phyloP scores from a whole-genome alignment of 345 rosid species.

The Excoecaria cochinchinensis region DNA sequence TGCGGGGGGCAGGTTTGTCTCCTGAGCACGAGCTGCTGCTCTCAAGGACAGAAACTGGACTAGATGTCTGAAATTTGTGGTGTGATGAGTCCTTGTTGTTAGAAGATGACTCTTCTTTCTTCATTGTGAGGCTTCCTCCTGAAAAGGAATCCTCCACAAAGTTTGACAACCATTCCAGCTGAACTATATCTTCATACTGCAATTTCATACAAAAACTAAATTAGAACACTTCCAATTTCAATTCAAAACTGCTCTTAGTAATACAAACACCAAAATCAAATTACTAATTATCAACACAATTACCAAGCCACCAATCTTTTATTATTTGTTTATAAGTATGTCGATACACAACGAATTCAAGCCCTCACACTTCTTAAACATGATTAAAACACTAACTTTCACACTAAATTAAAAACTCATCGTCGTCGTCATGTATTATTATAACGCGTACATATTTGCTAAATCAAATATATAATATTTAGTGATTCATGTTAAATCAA shows the following conservation, averaged over 20 bases:
- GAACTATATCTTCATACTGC: constrained; percentile 94
- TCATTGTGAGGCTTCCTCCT: constrained; percentile 67
- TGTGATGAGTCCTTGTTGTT: constrained; percentile 43
- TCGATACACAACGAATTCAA: too few relatives aligned
- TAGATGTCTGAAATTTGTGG: constrained; percentile 57
- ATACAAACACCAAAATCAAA: not conserved
- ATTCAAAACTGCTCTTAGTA: not conserved
- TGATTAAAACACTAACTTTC: too few relatives aligned
- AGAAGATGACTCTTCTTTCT: constrained; percentile 39
- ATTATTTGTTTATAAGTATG: not conserved
- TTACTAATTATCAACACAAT: not conserved
- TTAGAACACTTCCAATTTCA: too few relatives aligned
- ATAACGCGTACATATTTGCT: too few relatives aligned
- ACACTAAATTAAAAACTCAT: too few relatives aligned
- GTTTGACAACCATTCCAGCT: constrained; percentile 71
- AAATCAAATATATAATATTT: too few relatives aligned
- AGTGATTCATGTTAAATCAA: too few relatives aligned
- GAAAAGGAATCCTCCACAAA: constrained; percentile 79
- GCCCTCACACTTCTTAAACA: too few relatives aligned
- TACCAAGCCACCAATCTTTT: not conserved
- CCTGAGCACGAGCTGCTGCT: constrained; percentile 83
- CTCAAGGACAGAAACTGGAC: constrained; percentile 89
- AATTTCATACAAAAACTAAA: not conserved
- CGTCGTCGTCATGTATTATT: too few relatives aligned
- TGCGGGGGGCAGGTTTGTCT: constrained; percentile 41